Conservation (phyloP, 768 basidiomycete genomes). For the Candolleomyces eurysporus region DNA sequence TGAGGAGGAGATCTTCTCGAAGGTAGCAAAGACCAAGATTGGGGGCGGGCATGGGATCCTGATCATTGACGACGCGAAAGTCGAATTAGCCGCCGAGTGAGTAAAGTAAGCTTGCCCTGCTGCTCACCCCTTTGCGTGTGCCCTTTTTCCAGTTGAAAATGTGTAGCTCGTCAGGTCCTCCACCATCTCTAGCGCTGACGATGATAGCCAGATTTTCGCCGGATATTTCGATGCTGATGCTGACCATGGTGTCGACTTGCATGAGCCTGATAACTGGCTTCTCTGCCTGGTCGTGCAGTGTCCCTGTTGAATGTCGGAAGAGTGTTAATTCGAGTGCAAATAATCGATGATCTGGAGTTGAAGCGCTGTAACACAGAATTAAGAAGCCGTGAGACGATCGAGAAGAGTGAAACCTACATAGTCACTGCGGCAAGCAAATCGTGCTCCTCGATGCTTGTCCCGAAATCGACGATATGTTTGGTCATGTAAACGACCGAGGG, state of each 20-base stretch:
- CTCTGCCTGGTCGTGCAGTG: slow-evolving; percentile 11
- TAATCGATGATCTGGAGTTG: neutral
- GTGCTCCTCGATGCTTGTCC: slow-evolving; percentile 19
- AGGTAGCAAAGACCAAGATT: slow-evolving; percentile 15
- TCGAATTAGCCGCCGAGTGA: neutral
- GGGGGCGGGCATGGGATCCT: neutral
- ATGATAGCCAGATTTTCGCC: slow-evolving; percentile 11
- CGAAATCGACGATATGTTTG: slow-evolving; percentile 16
- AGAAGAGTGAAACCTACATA: slow-evolving; percentile 6
- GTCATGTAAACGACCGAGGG: slow-evolving; percentile 8
- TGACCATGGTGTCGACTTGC: neutral
- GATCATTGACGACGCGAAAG: neutral
- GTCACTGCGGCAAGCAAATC: slow-evolving; percentile 16
- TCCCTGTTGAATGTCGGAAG: slow-evolving; percentile 15
- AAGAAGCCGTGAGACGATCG: neutral
- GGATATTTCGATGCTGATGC: slow-evolving; percentile 11
- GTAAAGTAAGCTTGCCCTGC: neutral
- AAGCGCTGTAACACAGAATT: neutral
- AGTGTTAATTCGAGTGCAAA: slow-evolving; percentile 10
- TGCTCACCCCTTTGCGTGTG: slow-evolving; percentile 6
- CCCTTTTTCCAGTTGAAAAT: slow-evolving; percentile 15
- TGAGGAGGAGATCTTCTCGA: slow-evolving; percentile 12
- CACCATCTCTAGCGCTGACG: neutral
- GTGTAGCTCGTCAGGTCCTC: neutral
- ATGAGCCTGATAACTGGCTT: slow-evolving; percentile 3